Evolutionary conservation across 805 yeast genomes (phyloP), one percentile per base, ranked within the genome.

Genomic region (Ogataea pini): DNA sequence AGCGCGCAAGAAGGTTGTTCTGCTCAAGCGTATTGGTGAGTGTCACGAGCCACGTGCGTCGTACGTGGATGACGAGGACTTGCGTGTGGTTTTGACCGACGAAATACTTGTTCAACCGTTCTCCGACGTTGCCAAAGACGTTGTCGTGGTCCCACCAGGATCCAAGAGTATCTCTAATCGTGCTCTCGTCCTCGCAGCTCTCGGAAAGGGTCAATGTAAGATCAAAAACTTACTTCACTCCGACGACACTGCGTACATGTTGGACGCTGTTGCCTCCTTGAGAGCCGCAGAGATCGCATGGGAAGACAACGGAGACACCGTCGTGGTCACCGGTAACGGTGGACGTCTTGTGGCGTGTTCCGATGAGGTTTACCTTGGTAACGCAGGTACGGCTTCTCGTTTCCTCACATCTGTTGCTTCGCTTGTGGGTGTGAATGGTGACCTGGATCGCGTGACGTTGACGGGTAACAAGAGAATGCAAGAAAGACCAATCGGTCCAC

Each of bases 381-480:
- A 94, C 63, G 98, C 99, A 1, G 99, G 99, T 56, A 94, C 99
- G 37, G 98, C 99, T 3, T 88, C 97, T 5, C 79, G 99, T 61
- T 94, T 94, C 67, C 77, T 94, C 63, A 88, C 97, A 2, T 81
- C 97, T 2, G 92, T 94, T 24, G 96, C 96, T 16, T 79, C 96
- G n/a, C 73, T 91, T 51, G 96, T 87, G 4, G 73, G 78, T 17
- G 72, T 82, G 24, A 61, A 76, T 13, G 61, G 65, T 2, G 64
- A 59, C 4, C 46, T 62, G 3, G 71, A 76, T 28, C 62, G 72
- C 50, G 82, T 90, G 24, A 71, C 82, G 6, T 75, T 94, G 53
- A 94, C 98, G 1, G 99, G 99, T 57, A 94, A 94, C 68, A 85
- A 88, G 42, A 81, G 99, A 69, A 94, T 94, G 99, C 96, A 91